Evolutionary conservation across 768 basidiomycete species (phyloP).

Genomic region (Leccinum subtestaceum): DNA sequence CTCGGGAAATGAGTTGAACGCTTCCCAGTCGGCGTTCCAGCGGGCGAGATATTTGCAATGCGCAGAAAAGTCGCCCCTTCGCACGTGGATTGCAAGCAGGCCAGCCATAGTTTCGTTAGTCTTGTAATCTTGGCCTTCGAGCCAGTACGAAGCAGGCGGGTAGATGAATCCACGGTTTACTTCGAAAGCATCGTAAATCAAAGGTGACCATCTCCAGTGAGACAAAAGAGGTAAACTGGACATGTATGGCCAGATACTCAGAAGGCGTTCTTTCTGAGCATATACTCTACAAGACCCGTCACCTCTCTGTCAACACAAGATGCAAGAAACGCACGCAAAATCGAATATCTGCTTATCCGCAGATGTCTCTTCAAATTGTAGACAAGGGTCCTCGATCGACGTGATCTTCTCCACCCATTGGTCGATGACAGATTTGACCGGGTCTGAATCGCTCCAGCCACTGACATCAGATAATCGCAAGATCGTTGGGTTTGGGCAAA

Average conservation of each 20-base stretch:
- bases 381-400: conserved; percentile 36
- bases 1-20: conserved; percentile 43
- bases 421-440: conserved; percentile 32
- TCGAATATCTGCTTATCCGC: conserved; percentile 20
- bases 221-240: conserved; percentile 33
- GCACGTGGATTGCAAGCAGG: conserved; percentile 47
- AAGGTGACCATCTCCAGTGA: conserved; percentile 35
- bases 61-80: conserved; percentile 44
- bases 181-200: conserved; percentile 30
- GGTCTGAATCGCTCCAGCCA: conserved; percentile 19
- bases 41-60: conserved; percentile 43
- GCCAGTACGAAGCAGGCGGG: conserved; percentile 14
- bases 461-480: conserved; percentile 28
- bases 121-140: conserved; percentile 2
- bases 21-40: conserved; percentile 36
- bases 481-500: conserved; percentile 37
- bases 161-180: conserved; percentile 18
- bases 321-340: conserved; percentile 8
- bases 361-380: conserved; percentile 32
- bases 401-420: conserved; percentile 35
- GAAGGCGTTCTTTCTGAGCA: conserved; percentile 26
- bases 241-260: conserved; percentile 34
- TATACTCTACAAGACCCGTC: conserved; percentile 26
- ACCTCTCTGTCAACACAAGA: background rate
- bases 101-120: conserved; percentile 26